A percentile compares a stretch with the other conserved stretches of the same genome.
Conservation (phyloP, 805 yeast genomes). For the Hanseniaspora guilliermondii region DNA sequence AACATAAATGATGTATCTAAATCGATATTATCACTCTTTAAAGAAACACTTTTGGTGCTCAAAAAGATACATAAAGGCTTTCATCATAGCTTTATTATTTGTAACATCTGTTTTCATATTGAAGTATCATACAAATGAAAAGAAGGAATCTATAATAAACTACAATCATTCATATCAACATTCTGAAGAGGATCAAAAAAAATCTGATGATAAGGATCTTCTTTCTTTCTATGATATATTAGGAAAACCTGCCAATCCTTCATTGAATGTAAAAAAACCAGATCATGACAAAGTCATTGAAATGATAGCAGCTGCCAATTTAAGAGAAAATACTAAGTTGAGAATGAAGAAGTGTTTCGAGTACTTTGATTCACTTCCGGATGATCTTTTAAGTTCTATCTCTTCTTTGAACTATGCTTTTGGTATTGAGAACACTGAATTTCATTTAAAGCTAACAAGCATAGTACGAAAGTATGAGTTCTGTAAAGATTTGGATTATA, state of each 20-base stretch:
- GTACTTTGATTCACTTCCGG: neutral
- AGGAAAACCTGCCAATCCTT: neutral
- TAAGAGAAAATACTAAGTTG: neutral
- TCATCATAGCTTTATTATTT: neutral
- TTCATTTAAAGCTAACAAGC: neutral
- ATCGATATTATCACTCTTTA: neutral
- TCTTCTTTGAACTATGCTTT: neutral
- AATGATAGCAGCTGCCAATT: neutral
- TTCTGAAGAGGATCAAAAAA: neutral
- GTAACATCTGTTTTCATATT: neutral
- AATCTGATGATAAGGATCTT: neutral
- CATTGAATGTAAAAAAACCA: neutral
- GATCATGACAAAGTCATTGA: neutral
- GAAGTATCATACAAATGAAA: neutral
- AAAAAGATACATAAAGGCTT: neutral
- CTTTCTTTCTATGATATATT: slow-evolving; percentile 9
- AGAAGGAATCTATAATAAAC: neutral
- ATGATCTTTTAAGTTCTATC: neutral
- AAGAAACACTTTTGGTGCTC: neutral
- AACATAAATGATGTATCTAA: neutral
- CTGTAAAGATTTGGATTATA: slow-evolving; percentile 8
- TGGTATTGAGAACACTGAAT: neutral
- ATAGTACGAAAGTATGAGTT: neutral
- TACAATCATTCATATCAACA: neutral
- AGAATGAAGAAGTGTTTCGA: slow-evolving; percentile 1